phyloP scores from a whole-genome alignment of 352 stramenopile species.

The Pythium aristosporum region DNA sequence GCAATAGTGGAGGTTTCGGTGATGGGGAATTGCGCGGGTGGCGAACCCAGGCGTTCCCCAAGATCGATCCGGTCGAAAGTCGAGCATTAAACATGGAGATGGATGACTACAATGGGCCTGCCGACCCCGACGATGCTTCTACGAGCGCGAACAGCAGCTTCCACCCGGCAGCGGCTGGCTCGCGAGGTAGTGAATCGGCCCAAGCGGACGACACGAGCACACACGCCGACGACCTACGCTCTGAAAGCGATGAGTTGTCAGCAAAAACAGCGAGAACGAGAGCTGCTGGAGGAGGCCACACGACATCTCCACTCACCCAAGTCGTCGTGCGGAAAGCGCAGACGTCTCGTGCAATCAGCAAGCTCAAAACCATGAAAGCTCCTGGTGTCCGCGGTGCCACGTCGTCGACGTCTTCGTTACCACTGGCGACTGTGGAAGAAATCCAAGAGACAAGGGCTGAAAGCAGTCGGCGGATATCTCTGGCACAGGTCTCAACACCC shows the following conservation, averaged over 20 bases:
- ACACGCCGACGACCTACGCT: neutral
- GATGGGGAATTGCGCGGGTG: slow-evolving; percentile 21
- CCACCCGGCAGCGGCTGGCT: neutral
- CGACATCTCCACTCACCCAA: slow-evolving; percentile 40
- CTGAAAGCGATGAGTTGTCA: slow-evolving; percentile 18
- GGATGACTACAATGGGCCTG: slow-evolving; percentile 15
- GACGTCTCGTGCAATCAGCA: slow-evolving; percentile 40
- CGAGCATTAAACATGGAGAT: slow-evolving; percentile 24
- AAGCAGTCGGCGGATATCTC: neutral
- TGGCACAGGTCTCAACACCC: neutral
- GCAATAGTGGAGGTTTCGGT: neutral
- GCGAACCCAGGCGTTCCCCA: slow-evolving; percentile 28
- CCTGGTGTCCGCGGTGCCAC: neutral
- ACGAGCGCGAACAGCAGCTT: neutral
- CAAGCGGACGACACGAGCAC: neutral
- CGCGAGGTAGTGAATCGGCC: neutral
- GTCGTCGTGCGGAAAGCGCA: slow-evolving; percentile 48
- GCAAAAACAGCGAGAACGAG: slow-evolving; percentile 14
- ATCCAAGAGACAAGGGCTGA: slow-evolving; percentile 1
- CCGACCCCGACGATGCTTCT: slow-evolving; percentile 3
- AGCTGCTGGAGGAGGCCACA: slow-evolving; percentile 5
- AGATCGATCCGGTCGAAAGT: slow-evolving; percentile 42
- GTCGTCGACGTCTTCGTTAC: slow-evolving; percentile 19
- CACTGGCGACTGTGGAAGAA: slow-evolving; percentile 25
- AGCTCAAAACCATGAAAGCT: slow-evolving; percentile 38